These are phyloP conservation scores for Paraconiothyrium sp. DNA, from an alignment of 2,329 filamentous ascomycete species.

Conservation along the genomic window DNA sequence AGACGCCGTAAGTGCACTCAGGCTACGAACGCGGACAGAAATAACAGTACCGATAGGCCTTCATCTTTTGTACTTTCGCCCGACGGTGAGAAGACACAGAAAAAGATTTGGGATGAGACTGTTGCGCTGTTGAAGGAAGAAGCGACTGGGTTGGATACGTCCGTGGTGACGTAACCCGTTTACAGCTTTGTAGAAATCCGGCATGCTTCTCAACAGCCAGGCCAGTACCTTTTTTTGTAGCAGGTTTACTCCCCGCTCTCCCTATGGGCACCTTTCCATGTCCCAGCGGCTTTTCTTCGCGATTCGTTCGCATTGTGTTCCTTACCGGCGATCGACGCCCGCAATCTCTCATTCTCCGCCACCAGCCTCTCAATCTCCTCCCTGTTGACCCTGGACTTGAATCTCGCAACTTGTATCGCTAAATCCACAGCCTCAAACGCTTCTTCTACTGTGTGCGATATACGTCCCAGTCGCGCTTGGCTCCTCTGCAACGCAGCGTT, in stretches of 20 bases:
- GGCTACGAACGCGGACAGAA: not conserved
- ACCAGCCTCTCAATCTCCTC: conserved; percentile 3
- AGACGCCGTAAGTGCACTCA: conserved; percentile 21
- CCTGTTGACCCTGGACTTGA: conserved; percentile 2
- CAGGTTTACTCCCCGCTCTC: not conserved
- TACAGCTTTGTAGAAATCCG: not conserved
- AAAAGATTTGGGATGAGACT: conserved; percentile 55
- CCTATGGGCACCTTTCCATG: conserved; percentile 1
- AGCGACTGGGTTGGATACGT: not conserved
- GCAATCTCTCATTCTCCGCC: not conserved
- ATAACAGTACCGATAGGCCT: conserved; percentile 15
- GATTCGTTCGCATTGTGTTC: not conserved
- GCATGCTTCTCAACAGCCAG: not conserved
- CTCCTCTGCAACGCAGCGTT: not conserved
- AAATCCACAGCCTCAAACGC: conserved; percentile 4
- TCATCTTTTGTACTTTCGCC: conserved; percentile 30
- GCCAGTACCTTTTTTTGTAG: not conserved
- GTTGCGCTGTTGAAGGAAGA: conserved; percentile 23
- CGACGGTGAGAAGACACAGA: conserved; percentile 49
- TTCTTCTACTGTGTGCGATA: not conserved
- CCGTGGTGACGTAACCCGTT: not conserved
- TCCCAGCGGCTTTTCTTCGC: not conserved
- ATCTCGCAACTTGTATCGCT: conserved; percentile 6
- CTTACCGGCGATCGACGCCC: not conserved
- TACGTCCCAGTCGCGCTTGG: not conserved